Evolutionary conservation across 352 stramenopile species (phyloP), one percentile per base, ranked within the genome.

Genomic region (Pseudoperonospora humuli): DNA sequence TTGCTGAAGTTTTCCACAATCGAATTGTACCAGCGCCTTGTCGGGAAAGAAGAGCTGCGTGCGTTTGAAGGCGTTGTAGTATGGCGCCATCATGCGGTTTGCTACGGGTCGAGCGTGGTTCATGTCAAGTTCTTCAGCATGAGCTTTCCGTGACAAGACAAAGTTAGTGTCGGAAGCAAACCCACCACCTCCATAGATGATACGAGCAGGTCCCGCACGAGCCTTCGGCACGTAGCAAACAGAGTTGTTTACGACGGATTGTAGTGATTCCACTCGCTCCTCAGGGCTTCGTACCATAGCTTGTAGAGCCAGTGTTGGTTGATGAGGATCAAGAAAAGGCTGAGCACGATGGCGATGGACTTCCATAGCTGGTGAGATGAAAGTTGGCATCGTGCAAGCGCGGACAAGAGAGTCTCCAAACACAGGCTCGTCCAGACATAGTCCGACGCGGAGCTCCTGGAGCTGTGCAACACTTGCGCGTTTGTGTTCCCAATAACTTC

Each of bases 1-100:
- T 25, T 90, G 70, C 29, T 98, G 81, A 2, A 98, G 66, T 42
- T 84, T 86, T n/a, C 92, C 85, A 46, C 94, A 97, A 65, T 99
- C 96, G 53, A 96, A 99, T 60, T 99, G 95, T 11, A 99, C 68
- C 26, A 99, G 63, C 20, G 93, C 88, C 47, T 98, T 98, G 59
- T 99, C 96, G 3, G 96, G 96, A 54, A 99, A 99, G 43, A 92
- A 95, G 17, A 98, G 78, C 31, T 86, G 85, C 26, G 77, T 89
- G 9, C 77, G 73, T 44, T 85, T 86, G 25, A 78, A 86, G 6
- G 70, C 50, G 20, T 85, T 57, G 28, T 86, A 50, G 33, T 75
- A 87, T 14, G 68, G 46, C 19, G 46, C 24, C 2, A 86, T n/a
- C 8, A 74, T 62, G 3, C 52, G 54, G 13, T 39, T 45, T 4